These are phyloP conservation scores for Lentinula raphanica DNA, from an alignment of 768 basidiomycete genomes.

Conservation along the genomic window DNA sequence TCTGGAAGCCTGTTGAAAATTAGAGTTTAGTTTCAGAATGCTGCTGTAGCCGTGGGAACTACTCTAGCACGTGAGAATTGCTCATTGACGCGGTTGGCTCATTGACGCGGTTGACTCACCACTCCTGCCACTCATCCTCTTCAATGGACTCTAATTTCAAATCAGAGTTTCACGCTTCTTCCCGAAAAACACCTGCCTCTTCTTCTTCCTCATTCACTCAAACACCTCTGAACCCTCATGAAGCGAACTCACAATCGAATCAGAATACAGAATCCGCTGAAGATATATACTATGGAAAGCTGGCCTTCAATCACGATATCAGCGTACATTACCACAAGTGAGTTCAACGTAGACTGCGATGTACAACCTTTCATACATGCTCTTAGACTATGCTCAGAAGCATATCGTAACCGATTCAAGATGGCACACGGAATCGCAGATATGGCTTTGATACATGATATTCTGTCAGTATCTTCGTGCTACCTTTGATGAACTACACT, in stretches of 20 bases:
- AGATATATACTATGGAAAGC: background rate
- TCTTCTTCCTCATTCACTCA: too few relatives aligned
- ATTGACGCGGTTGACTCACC: constrained; percentile 9
- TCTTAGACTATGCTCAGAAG: background rate
- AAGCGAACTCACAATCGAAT: background rate
- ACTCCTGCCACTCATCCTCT: too few relatives aligned
- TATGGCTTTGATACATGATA: background rate
- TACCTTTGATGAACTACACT: background rate
- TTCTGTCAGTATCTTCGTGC: background rate
- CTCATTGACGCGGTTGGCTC: constrained; percentile 9
- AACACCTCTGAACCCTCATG: background rate
- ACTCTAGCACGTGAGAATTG: constrained; percentile 4
- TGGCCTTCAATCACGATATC: background rate
- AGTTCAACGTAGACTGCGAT: background rate
- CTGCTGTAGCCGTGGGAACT: too few relatives aligned
- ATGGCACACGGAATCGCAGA: background rate
- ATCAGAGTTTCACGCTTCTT: too few relatives aligned
- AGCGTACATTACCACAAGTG: background rate
- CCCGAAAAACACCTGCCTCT: too few relatives aligned
- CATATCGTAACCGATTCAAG: background rate
- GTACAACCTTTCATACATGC: background rate
- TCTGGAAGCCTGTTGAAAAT: too few relatives aligned
- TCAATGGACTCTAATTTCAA: background rate
- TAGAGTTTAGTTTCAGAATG: too few relatives aligned
- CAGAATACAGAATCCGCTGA: background rate